Evolutionary conservation across 257 asterid species (phyloP).

Genomic region (Lithospermum erythrorhizon): DNA sequence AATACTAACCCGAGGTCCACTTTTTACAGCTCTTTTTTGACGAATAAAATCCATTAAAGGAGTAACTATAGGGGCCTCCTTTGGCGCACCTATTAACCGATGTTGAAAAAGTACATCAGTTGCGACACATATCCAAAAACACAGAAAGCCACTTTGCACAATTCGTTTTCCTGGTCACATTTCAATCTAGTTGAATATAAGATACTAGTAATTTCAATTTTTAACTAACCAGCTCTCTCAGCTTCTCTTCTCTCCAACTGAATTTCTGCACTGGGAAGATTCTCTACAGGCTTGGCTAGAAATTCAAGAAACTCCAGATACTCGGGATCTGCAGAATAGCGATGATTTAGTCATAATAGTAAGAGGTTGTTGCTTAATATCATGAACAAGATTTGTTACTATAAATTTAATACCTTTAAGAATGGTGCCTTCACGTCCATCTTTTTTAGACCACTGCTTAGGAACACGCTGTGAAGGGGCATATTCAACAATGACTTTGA

Average conservation of each 20-base stretch:
- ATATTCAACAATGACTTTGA: constrained; percentile 78
- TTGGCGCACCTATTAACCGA: constrained; percentile 55
- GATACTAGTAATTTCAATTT: constrained; percentile 3
- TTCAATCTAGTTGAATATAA: constrained; percentile 1
- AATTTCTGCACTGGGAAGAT: constrained; percentile 99
- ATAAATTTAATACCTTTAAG: constrained; percentile 51
- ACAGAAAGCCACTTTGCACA: background rate
- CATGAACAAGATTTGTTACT: background rate
- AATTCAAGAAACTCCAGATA: constrained; percentile 96
- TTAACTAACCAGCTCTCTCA: constrained; percentile 74
- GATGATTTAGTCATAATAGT: constrained; percentile 25
- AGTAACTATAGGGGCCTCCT: constrained; percentile 74
- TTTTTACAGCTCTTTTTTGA: constrained; percentile 90
- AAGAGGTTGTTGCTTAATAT: constrained; percentile 13
- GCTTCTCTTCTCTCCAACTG: constrained; percentile 98
- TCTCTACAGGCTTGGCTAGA: constrained; percentile 83
- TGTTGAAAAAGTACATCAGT: constrained; percentile 14
- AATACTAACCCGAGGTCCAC: constrained; percentile 67
- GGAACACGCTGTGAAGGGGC: constrained; percentile 98
- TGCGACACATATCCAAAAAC: background rate
- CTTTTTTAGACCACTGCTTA: constrained; percentile 77
- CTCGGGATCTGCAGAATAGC: constrained; percentile 82
- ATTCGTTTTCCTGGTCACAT: background rate
- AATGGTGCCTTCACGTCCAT: constrained; percentile 92
- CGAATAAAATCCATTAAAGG: constrained; percentile 94